Percentiles rank a stretch among this genome's conserved stretches.
phyloP scores from a whole-genome alignment of 2,329 filamentous ascomycete species.

The Ophiosphaerella korrae region DNA sequence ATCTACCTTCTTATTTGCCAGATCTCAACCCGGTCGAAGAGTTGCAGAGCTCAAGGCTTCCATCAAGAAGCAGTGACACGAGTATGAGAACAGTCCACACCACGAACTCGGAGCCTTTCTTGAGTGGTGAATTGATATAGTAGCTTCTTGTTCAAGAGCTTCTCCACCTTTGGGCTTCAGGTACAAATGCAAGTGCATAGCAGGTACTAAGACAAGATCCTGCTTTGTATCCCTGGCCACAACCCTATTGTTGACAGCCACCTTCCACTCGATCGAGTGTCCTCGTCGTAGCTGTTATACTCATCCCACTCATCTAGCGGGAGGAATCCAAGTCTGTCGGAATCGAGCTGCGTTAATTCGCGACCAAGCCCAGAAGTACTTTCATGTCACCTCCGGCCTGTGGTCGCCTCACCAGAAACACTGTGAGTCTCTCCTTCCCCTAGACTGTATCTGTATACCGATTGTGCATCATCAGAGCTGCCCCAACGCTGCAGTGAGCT shows the following conservation, averaged over 20 bases:
- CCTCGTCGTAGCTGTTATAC: constrained; percentile 7
- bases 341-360: neutral
- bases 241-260: constrained; percentile 9
- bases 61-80: constrained; percentile 30
- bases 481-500: constrained; percentile 3
- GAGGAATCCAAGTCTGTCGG: constrained; percentile 5
- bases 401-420: neutral
- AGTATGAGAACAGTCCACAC: constrained; percentile 14
- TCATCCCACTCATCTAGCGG: constrained; percentile 6
- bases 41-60: constrained; percentile 43
- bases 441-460: constrained; percentile 1
- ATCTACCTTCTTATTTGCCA: constrained; percentile 44
- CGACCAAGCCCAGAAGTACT: neutral
- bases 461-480: constrained; percentile 5
- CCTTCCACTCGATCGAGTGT: constrained; percentile 13
- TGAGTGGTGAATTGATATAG: constrained; percentile 33
- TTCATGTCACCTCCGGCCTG: neutral
- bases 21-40: constrained; percentile 48
- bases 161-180: constrained; percentile 8
- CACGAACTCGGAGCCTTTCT: constrained; percentile 31
- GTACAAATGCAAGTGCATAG: constrained; percentile 7
- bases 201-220: constrained; percentile 9
- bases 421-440: neutral
- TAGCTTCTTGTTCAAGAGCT: constrained; percentile 13
- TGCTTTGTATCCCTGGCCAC: constrained; percentile 9